phyloP scores from a whole-genome alignment of 2,329 filamentous ascomycete genomes.

The Colletotrichum sp. region DNA sequence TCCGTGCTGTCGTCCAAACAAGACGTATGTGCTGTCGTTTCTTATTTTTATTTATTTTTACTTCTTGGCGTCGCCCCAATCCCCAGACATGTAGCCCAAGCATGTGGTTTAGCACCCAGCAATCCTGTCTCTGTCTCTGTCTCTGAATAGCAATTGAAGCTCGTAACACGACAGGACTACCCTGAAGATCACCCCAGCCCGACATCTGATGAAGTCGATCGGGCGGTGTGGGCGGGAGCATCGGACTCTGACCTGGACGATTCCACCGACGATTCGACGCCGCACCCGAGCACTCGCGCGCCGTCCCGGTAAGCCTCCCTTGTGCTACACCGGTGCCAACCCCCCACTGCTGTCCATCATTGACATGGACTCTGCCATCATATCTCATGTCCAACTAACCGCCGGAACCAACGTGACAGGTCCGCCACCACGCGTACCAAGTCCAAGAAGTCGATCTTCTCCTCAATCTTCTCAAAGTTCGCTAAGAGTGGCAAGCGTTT shows the following conservation, averaged over 20 bases:
- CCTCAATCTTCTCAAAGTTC: constrained; percentile 11
- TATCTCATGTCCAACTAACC: background rate
- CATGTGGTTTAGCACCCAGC: background rate
- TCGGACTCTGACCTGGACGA: constrained; percentile 11
- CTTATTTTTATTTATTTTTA: background rate
- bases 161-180: background rate
- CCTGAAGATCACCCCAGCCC: constrained; percentile 16
- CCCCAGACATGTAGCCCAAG: background rate
- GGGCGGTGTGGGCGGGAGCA: constrained; percentile 7
- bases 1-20: constrained; percentile 3
- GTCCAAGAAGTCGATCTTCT: constrained; percentile 1
- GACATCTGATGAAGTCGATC: constrained; percentile 13
- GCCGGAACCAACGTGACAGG: background rate
- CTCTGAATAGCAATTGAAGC: background rate
- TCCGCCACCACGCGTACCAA: background rate
- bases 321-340: background rate
- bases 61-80: background rate
- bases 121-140: background rate
- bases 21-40: background rate
- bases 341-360: background rate
- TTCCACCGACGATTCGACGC: constrained; percentile 1
- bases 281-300: background rate
- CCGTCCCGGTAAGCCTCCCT: background rate
- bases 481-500: constrained; percentile 10
- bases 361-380: background rate